Conservation (phyloP, 2,329 filamentous ascomycete genomes). For the Claviceps monticola region DNA sequence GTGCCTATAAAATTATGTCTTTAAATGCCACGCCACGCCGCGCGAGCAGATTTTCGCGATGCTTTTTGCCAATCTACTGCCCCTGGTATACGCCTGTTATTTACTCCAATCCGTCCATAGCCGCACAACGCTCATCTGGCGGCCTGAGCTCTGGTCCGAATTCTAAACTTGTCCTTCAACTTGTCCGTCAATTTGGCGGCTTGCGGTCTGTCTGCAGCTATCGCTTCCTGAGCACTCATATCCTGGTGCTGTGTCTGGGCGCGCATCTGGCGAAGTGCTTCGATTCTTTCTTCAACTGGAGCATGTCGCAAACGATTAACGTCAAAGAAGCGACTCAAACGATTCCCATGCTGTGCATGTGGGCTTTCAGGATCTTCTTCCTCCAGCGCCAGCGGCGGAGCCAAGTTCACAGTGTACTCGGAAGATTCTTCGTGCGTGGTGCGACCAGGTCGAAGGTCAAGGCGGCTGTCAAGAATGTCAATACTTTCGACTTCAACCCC, state of each 20-base stretch:
- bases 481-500: not conserved
- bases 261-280: slow-evolving; percentile 35
- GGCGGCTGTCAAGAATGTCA: slow-evolving; percentile 26
- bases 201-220: slow-evolving; percentile 23
- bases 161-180: slow-evolving; percentile 38
- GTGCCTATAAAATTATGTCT: not conserved
- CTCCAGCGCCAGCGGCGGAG: slow-evolving; percentile 29
- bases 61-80: not conserved
- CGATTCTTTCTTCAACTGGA: slow-evolving; percentile 48
- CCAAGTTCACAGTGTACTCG: slow-evolving; percentile 14
- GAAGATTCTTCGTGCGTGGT: slow-evolving; percentile 9
- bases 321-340: slow-evolving; percentile 41
- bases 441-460: slow-evolving; percentile 35
- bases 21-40: not conserved
- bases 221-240: slow-evolving; percentile 10
- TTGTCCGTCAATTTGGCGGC: slow-evolving; percentile 33
- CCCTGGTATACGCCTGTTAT: not conserved
- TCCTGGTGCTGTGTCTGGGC: slow-evolving; percentile 12
- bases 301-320: slow-evolving; percentile 43
- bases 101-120: not conserved
- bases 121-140: slow-evolving; percentile 2
- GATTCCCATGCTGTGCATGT: slow-evolving; percentile 23
- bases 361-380: slow-evolving; percentile 18
- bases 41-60: not conserved
- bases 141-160: slow-evolving; percentile 32